These are phyloP conservation scores for Somion occarium DNA, from an alignment of 1,284 basidiomycete species.

Conservation along the genomic window DNA sequence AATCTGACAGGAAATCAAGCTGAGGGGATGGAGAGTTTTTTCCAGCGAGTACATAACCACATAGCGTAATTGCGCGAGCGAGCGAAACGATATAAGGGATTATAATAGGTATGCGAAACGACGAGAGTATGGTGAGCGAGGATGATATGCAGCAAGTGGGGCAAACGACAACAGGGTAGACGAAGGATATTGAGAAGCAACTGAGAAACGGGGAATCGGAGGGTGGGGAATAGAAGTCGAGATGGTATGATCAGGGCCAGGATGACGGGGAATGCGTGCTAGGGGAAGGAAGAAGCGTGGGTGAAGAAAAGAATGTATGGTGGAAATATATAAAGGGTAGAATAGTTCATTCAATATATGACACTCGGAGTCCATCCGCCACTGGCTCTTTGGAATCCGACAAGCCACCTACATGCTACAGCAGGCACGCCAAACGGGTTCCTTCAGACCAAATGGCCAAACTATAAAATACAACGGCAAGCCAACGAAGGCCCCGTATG, in stretches of 20 bases:
- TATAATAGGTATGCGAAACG: constrained; percentile 2
- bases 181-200: neutral
- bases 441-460: neutral
- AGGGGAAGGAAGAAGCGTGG: neutral
- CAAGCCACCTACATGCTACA: neutral
- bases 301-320: constrained; percentile 7
- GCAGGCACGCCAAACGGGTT: neutral
- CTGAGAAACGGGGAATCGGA: neutral
- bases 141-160: constrained; percentile 11
- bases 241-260: too few species aligned
- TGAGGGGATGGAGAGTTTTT: neutral
- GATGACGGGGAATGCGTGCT: neutral
- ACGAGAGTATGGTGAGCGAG: constrained; percentile 14
- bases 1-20: too few species aligned
- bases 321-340: constrained; percentile 10
- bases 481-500: constrained; percentile 2
- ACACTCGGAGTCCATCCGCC: neutral
- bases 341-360: constrained; percentile 3
- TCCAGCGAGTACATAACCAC: constrained; percentile 9
- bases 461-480: constrained; percentile 8
- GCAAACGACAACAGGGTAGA: constrained; percentile 14
- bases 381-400: neutral
- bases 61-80: constrained; percentile 4
- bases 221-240: neutral
- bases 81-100: neutral